phyloP scores from a whole-genome alignment of 148 eudicot species.

The Silene uniflora region DNA sequence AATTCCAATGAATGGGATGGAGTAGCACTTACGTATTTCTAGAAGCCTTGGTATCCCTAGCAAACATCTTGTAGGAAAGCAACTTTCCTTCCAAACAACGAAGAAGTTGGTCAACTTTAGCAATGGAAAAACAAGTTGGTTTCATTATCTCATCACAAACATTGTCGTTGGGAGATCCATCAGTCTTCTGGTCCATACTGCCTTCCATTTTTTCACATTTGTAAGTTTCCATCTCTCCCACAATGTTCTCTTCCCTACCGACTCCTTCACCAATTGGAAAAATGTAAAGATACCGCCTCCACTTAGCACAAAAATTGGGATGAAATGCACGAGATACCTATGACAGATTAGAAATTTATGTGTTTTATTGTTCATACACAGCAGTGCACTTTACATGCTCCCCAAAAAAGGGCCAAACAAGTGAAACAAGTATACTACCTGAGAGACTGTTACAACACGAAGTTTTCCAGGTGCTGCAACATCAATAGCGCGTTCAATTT shows the following conservation, averaged over 20 bases:
- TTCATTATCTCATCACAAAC: constrained; percentile 39
- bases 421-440: constrained; percentile 41
- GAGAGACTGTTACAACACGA: constrained; percentile 52
- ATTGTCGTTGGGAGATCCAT: constrained; percentile 23
- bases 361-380: constrained; percentile 5
- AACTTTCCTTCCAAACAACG: constrained; percentile 71
- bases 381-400: constrained; percentile 8
- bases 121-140: constrained; percentile 48
- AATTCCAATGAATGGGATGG: not conserved
- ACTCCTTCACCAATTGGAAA: constrained; percentile 62
- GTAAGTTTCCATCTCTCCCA: constrained; percentile 18
- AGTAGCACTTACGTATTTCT: constrained; percentile 64
- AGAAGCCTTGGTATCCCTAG: constrained; percentile 91
- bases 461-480: constrained; percentile 67
- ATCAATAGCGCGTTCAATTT: constrained; percentile 56
- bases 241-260: constrained; percentile 21
- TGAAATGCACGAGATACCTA: constrained; percentile 92
- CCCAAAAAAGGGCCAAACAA: not conserved
- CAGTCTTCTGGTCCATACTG: constrained; percentile 19
- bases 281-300: constrained; percentile 91
- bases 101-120: constrained; percentile 65
- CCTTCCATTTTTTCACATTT: constrained; percentile 23
- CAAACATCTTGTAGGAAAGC: constrained; percentile 90
- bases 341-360: constrained; percentile 16
- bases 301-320: constrained; percentile 93